Evolutionary conservation across 2,329 filamentous ascomycete genomes (phyloP).

Genomic region (Pyrenophora tritici-repentis): DNA sequence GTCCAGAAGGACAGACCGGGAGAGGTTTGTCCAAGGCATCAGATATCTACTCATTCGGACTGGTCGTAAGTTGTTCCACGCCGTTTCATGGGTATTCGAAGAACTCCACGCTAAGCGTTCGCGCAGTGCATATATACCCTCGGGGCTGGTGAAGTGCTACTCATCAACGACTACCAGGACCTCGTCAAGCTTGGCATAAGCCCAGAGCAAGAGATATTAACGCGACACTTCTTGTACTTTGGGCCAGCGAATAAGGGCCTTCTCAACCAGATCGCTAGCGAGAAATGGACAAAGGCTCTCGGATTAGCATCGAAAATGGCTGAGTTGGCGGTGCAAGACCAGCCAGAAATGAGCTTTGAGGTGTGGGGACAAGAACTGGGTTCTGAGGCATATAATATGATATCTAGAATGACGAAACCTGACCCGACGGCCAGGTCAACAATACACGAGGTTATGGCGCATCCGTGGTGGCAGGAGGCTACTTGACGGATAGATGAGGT

Average conservation of each 20-base stretch:
- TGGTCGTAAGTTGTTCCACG: conserved; percentile 41
- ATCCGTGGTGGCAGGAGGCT: conserved; percentile 38
- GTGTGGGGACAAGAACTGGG: conserved; percentile 36
- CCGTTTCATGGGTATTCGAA: conserved; percentile 6
- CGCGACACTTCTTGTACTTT: conserved; percentile 45
- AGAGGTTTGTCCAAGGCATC: conserved; percentile 43
- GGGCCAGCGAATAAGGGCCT: conserved; percentile 39
- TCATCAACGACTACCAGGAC: conserved; percentile 40
- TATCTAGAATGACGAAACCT: conserved; percentile 43
- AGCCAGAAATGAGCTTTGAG: conserved; percentile 38
- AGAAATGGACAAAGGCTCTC: conserved; percentile 35
- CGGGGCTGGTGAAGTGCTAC: conserved; percentile 36
- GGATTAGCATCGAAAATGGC: conserved; percentile 30
- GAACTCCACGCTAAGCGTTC: conserved; percentile 24
- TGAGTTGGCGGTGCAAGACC: conserved; percentile 32
- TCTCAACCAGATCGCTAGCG: conserved; percentile 33
- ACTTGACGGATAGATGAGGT: too few species aligned
- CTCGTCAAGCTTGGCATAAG: conserved; percentile 33
- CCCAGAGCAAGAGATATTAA: conserved; percentile 43
- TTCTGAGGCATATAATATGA: conserved; percentile 35
- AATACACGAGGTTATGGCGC: conserved; percentile 42
- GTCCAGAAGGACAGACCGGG: conserved; percentile 47
- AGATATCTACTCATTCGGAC: conserved; percentile 48
- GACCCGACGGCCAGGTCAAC: conserved; percentile 41
- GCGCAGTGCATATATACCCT: conserved; percentile 46